Evolutionary conservation across 352 stramenopile species (phyloP), one percentile per base, ranked within the genome.

Genomic region (Phytophthora sansomeana): DNA sequence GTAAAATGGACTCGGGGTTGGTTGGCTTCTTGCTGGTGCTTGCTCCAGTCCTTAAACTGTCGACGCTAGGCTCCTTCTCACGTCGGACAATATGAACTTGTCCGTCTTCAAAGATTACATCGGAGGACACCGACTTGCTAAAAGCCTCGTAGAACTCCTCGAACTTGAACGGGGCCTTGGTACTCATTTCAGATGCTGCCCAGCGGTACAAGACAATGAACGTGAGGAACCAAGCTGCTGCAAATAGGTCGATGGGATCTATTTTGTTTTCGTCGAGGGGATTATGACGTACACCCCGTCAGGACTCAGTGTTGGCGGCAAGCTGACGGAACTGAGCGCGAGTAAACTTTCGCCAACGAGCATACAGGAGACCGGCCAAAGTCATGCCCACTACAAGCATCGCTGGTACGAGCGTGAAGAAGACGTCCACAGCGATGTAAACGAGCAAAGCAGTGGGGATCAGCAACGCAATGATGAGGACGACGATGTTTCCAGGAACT

Each of bases 81-180:
- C 33, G 58, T 29, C 50, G 55, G n/a, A 87, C 51, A 39, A 86
- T 71, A 43, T 76, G 70, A 11, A 86, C 56, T 60, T 84, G 65
- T 3, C 68, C 67, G 36, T 87, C 69, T 6, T 53, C 55, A 26
- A 86, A 74, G 16, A 73, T 47, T 17, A 81, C 65, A 50, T 87
- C 73, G 11, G 58, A 69, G 8, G 70, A 51, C 38, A 92, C 78
- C 19, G 83, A 92, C 48, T 79, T 83, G 42, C 79, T 67, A 59
- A 92, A 92, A 1, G 83, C 83, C 32, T 71, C 62, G 56, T 88
- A 90, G 53, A 91, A 91, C 16, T 86, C 81, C 5, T 90, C 83
- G 39, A 91, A 91, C 28, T 58, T 80, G 53, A 77, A 83, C 24
- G 64, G 46, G 26, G n/a, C 9, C 28, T 58, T 61, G 11, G 11